Evolutionary conservation across 2,329 filamentous ascomycete genomes (phyloP).

Genomic region (Exutisphaerella laricina): DNA sequence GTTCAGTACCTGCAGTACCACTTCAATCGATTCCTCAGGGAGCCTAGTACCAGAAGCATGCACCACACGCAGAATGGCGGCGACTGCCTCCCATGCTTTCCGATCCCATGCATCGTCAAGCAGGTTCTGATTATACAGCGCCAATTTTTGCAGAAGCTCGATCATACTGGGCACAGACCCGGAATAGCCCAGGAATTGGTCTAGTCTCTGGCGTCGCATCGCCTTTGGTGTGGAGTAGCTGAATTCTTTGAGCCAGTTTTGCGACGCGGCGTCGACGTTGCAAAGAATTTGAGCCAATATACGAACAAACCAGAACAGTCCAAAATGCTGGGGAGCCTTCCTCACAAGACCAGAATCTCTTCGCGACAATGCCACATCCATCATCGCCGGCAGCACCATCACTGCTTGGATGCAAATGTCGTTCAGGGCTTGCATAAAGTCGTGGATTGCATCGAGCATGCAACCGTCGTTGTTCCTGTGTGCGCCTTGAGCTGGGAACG

Average conservation of each 20-base stretch:
- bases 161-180: neutral
- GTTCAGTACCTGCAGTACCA: conserved; percentile 21
- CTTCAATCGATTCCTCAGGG: neutral
- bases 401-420: conserved; percentile 19
- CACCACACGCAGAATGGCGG: conserved; percentile 17
- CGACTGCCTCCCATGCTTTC: conserved; percentile 23
- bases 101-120: neutral
- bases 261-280: conserved; percentile 3
- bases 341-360: conserved; percentile 24
- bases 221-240: conserved; percentile 7
- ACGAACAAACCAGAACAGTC: conserved; percentile 17
- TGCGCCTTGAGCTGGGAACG: neutral
- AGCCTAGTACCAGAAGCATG: neutral
- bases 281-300: conserved; percentile 15
- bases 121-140: conserved; percentile 13
- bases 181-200: neutral
- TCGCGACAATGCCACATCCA: conserved; percentile 18
- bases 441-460: neutral
- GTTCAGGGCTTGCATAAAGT: conserved; percentile 14
- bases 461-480: neutral
- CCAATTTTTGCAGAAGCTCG: conserved; percentile 14
- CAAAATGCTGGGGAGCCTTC: conserved; percentile 14
- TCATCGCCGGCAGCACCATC: conserved; percentile 15
- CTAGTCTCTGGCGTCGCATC: neutral
- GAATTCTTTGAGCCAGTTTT: conserved; percentile 3